Percentiles rank a stretch among this genome's conserved stretches.
phyloP scores from a whole-genome alignment of 768 basidiomycete genomes.

The Tremella fuciformis region DNA sequence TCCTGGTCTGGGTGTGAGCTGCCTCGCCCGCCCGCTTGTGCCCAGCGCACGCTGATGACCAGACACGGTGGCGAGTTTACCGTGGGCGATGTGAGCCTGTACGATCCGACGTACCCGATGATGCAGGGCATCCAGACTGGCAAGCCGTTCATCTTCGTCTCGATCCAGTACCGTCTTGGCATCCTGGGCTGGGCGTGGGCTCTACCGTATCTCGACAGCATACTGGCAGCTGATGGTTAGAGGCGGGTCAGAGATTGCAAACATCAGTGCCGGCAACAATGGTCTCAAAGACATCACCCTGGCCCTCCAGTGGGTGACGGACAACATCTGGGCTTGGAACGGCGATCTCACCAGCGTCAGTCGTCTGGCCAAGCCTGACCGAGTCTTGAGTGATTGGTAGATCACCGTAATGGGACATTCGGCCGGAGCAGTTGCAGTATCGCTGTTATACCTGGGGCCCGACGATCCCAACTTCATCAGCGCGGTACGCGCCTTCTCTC shows the following conservation, averaged over 20 bases:
- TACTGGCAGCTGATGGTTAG: slow-evolving; percentile 5
- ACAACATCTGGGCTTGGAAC: slow-evolving; percentile 66
- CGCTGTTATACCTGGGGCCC: slow-evolving; percentile 51
- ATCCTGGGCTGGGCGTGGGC: slow-evolving; percentile 55
- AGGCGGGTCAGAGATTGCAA: slow-evolving; percentile 35
- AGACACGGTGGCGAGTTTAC: slow-evolving; percentile 54
- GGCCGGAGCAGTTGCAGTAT: slow-evolving; percentile 60
- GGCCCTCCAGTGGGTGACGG: slow-evolving; percentile 62
- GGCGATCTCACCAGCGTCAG: slow-evolving; percentile 56
- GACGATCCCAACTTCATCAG: slow-evolving; percentile 18
- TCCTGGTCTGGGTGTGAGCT: slow-evolving; percentile 55
- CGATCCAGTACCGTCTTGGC: slow-evolving; percentile 59
- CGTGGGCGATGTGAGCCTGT: slow-evolving; percentile 40
- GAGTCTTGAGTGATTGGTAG: slow-evolving; percentile 29
- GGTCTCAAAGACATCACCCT: slow-evolving; percentile 63
- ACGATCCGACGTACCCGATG: slow-evolving; percentile 48
- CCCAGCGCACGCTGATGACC: neutral
- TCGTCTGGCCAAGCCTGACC: neutral
- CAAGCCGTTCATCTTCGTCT: slow-evolving; percentile 57
- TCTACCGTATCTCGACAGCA: neutral
- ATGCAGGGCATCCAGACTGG: slow-evolving; percentile 17
- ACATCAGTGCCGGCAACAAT: slow-evolving; percentile 54
- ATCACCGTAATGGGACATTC: slow-evolving; percentile 62
- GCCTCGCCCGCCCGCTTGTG: neutral
- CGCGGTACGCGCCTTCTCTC: slow-evolving; percentile 11